Evolutionary conservation across 441 rosid species (phyloP).

Genomic region (Capsella rubella): DNA sequence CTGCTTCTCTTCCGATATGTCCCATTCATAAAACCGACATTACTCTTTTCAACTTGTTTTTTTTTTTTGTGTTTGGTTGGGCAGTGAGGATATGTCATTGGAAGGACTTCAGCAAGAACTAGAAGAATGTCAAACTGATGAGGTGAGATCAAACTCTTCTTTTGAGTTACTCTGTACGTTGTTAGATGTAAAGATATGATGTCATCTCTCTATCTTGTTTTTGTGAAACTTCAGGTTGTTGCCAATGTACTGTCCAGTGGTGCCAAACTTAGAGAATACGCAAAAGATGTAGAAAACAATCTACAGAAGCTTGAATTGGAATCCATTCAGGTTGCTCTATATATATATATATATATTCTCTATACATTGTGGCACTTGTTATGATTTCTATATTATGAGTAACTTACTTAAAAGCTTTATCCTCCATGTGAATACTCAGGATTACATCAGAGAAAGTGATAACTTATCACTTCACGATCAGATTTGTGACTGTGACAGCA

Average conservation of each 20-base stretch:
- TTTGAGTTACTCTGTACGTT: neutral
- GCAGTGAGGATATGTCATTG: constrained; percentile 83
- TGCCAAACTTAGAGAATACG: constrained; percentile 75
- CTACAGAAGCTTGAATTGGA: constrained; percentile 89
- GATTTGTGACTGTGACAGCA: constrained; percentile 92
- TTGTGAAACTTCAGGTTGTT: constrained; percentile 66
- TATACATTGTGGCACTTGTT: neutral
- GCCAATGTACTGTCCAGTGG: constrained; percentile 88
- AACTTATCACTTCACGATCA: constrained; percentile 95
- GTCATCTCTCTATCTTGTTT: constrained; percentile 15
- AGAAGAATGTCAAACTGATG: constrained; percentile 85
- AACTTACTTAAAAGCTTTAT: constrained; percentile 4
- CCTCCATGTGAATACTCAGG: constrained; percentile 55
- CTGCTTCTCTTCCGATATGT: neutral
- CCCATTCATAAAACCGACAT: constrained; percentile 5
- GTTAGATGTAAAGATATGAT: neutral
- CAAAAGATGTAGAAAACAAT: constrained; percentile 98
- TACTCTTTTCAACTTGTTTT: neutral
- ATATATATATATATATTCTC: constrained; percentile 54
- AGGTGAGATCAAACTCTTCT: constrained; percentile 42
- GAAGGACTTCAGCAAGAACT: constrained; percentile 94
- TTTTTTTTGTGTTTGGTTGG: neutral
- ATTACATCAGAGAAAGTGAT: constrained; percentile 97
- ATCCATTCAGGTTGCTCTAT: constrained; percentile 79
- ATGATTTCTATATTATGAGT: neutral